Evolutionary conservation across 2,329 filamentous ascomycete genomes (phyloP).

Genomic region (Tolypocladium ovalisporum): DNA sequence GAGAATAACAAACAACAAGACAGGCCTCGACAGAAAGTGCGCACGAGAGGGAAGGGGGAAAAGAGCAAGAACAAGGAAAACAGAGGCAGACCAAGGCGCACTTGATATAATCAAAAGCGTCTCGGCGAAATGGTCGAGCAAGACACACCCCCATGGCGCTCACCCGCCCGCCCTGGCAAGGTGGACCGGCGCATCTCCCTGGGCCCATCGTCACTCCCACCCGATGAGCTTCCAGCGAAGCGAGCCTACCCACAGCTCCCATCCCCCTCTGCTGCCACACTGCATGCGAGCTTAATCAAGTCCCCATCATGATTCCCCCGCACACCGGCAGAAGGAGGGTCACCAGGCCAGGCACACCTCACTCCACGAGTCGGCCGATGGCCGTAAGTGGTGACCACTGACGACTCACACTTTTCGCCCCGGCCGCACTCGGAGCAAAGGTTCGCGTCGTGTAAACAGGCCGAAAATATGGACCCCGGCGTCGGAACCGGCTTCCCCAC

Average conservation of each 20-base stretch:
- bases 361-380: neutral
- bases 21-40: neutral
- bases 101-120: neutral
- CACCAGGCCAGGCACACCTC: neutral
- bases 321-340: neutral
- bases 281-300: neutral
- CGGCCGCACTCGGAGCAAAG: neutral
- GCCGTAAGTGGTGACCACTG: too few species aligned
- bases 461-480: neutral
- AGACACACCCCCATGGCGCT: neutral
- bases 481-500: neutral
- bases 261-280: neutral
- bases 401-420: neutral
- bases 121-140: neutral
- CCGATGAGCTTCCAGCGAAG: too few species aligned
- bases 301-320: neutral
- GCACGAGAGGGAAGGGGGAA: neutral
- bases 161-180: too few species aligned
- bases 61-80: neutral
- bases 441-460: neutral
- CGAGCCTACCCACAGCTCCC: too few species aligned
- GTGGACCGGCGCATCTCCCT: too few species aligned
- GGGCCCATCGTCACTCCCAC: too few species aligned
- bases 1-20: neutral
- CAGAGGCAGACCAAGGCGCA: neutral